Conservation (phyloP, 352 stramenopile genomes). For the Phytophthora podocarpi region DNA sequence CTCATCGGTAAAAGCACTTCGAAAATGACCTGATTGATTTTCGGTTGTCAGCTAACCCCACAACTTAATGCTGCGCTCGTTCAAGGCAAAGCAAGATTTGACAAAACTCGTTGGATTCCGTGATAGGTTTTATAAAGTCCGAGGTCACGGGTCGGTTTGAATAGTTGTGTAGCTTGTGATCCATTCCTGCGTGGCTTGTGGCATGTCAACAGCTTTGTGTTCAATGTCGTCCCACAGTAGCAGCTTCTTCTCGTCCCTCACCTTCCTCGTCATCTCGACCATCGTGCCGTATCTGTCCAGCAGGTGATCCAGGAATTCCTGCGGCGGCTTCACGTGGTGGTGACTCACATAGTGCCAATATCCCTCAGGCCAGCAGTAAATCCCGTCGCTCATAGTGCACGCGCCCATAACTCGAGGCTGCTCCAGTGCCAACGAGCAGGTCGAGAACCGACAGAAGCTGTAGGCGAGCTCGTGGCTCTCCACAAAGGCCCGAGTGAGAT, state of each 20-base stretch:
- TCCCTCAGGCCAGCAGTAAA: slow-evolving; percentile 81
- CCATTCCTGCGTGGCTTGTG: slow-evolving; percentile 67
- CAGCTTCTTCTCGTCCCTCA: slow-evolving; percentile 34
- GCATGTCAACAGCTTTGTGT: slow-evolving; percentile 45
- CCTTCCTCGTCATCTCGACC: slow-evolving; percentile 32
- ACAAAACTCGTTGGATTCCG: too few relatives aligned
- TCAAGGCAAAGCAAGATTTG: too few relatives aligned
- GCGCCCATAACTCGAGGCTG: slow-evolving; percentile 66
- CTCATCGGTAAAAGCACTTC: too few relatives aligned
- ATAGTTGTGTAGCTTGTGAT: slow-evolving; percentile 67
- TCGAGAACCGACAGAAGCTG: slow-evolving; percentile 75
- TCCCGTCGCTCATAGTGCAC: slow-evolving; percentile 76
- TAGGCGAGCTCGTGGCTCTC: slow-evolving; percentile 85
- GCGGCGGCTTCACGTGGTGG: slow-evolving; percentile 69
- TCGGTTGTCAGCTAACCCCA: too few relatives aligned
- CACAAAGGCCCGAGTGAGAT: slow-evolving; percentile 63
- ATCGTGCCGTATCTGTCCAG: slow-evolving; percentile 38
- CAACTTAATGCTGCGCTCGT: too few relatives aligned
- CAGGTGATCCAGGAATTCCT: slow-evolving; percentile 66
- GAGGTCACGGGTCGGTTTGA: slow-evolving; percentile 11
- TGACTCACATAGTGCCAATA: slow-evolving; percentile 74
- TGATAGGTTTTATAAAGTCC: too few relatives aligned
- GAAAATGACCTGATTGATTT: too few relatives aligned
- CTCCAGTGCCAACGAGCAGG: slow-evolving; percentile 43
- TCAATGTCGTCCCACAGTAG: slow-evolving; percentile 61